Evolutionary conservation across 139 green algal genomes (phyloP).

Genomic region (Pseudopediastrum boryanum): DNA sequence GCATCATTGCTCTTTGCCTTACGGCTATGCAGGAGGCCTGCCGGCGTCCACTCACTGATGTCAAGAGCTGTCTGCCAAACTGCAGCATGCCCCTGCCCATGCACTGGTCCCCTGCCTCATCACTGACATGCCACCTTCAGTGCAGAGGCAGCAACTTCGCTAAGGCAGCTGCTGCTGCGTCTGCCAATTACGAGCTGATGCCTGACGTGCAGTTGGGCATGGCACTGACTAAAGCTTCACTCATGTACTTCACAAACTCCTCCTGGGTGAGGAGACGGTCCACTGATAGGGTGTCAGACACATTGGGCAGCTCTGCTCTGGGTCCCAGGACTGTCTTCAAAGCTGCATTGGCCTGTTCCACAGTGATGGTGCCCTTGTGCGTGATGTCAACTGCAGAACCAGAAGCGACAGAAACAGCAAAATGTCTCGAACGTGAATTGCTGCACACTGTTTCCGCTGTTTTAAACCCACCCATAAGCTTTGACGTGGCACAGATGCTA

Average conservation of each 20-base stretch:
- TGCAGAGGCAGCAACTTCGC: background rate
- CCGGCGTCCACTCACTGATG: too few species aligned
- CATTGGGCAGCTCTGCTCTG: background rate
- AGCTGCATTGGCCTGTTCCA: slow-evolving; percentile 17
- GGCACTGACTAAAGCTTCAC: background rate
- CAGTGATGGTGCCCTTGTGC: background rate
- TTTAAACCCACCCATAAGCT: too few species aligned
- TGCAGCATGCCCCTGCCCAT: too few species aligned
- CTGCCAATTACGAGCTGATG: background rate
- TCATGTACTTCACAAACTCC: slow-evolving; percentile 9
- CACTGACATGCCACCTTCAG: too few species aligned
- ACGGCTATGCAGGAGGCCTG: too few species aligned
- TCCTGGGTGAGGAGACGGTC: background rate
- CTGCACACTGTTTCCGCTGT: too few species aligned
- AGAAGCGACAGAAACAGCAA: too few species aligned
- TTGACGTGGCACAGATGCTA: too few species aligned
- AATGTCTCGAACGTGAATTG: too few species aligned
- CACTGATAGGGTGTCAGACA: background rate
- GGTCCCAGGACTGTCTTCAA: slow-evolving; percentile 22
- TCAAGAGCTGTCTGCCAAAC: background rate
- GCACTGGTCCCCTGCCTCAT: too few species aligned
- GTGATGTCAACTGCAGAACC: slow-evolving; percentile 34
- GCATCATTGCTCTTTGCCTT: too few species aligned
- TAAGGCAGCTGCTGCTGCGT: background rate
- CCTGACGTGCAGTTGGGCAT: slow-evolving; percentile 25